These are phyloP conservation scores for Meyerozyma elateridarum DNA, from an alignment of 1,139 yeast genomes.

Conservation along the genomic window DNA sequence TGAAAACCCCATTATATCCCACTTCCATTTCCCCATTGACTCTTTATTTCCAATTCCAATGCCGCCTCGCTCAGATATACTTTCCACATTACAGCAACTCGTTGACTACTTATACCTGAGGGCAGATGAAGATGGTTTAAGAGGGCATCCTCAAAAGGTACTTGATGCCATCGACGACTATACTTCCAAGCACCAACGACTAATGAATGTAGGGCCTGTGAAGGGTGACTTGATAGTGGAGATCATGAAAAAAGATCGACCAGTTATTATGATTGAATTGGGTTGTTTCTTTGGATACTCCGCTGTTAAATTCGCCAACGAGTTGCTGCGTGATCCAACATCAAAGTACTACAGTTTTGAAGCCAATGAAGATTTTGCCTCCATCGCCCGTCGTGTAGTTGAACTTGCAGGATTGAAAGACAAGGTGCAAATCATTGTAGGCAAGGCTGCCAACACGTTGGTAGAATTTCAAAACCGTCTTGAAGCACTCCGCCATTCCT, in stretches of 20 bases:
- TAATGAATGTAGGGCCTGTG: conserved; percentile 31
- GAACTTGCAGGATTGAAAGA: conserved; percentile 34
- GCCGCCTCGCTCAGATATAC: too few species aligned
- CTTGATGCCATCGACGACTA: conserved; percentile 10
- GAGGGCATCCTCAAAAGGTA: conserved; percentile 8
- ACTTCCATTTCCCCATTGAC: too few species aligned
- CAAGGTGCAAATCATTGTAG: conserved; percentile 32
- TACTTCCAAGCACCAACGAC: conserved; percentile 5
- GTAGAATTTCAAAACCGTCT: conserved; percentile 21
- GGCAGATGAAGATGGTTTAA: too few species aligned
- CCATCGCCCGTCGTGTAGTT: conserved; percentile 26
- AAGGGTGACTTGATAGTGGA: conserved; percentile 30
- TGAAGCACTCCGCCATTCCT: conserved; percentile 7
- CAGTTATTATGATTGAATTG: conserved; percentile 35
- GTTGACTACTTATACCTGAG: too few species aligned
- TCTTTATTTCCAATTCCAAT: too few species aligned
- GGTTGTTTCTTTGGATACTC: conserved; percentile 45
- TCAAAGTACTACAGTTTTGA: conserved; percentile 39
- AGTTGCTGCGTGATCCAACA: conserved; percentile 18
- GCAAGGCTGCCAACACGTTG: conserved; percentile 30
- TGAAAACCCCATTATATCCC: too few species aligned
- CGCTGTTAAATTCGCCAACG: conserved; percentile 32
- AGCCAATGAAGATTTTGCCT: conserved; percentile 27
- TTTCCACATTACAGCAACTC: too few species aligned
- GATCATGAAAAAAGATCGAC: conserved; percentile 21